Percentiles rank a stretch among this genome's conserved stretches.
These are phyloP conservation scores for Aspergillus niger DNA, from an alignment of 2,329 filamentous ascomycete genomes.

Conservation along the genomic window DNA sequence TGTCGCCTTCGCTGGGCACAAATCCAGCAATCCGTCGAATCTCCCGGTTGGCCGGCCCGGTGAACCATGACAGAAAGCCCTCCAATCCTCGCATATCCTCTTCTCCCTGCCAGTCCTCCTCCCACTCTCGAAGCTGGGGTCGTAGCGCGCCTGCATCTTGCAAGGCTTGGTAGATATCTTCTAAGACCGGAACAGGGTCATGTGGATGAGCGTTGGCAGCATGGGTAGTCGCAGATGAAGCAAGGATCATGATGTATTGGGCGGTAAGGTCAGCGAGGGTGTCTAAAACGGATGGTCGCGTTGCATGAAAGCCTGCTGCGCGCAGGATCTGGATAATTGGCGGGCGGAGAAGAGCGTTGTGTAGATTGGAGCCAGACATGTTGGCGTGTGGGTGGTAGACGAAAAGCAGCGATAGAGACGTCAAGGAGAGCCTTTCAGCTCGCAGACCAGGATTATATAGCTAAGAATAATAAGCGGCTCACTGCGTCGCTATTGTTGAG, in stretches of 20 bases:
- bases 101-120: slow-evolving; percentile 69
- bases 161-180: slow-evolving; percentile 83
- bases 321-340: slow-evolving; percentile 88
- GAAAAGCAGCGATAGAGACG: not conserved
- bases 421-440: not conserved
- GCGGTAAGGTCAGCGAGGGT: slow-evolving; percentile 83
- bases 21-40: slow-evolving; percentile 78
- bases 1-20: slow-evolving; percentile 58
- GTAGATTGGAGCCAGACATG: slow-evolving; percentile 55
- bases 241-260: slow-evolving; percentile 75
- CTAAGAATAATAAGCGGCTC: not conserved
- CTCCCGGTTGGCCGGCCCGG: slow-evolving; percentile 71
- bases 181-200: slow-evolving; percentile 64
- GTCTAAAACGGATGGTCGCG: slow-evolving; percentile 79
- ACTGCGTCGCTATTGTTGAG: not conserved
- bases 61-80: slow-evolving; percentile 77
- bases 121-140: slow-evolving; percentile 66
- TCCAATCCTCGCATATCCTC: slow-evolving; percentile 79
- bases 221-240: slow-evolving; percentile 70
- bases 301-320: slow-evolving; percentile 84
- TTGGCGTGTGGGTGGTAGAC: slow-evolving; percentile 19
- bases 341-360: slow-evolving; percentile 81
- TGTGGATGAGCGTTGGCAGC: slow-evolving; percentile 68
- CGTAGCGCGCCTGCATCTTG: slow-evolving; percentile 75
- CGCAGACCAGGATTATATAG: not conserved